Base-by-base conservation (phyloP, 2,329 filamentous ascomycete genomes). In the Epichloe glyceriae region DNA sequence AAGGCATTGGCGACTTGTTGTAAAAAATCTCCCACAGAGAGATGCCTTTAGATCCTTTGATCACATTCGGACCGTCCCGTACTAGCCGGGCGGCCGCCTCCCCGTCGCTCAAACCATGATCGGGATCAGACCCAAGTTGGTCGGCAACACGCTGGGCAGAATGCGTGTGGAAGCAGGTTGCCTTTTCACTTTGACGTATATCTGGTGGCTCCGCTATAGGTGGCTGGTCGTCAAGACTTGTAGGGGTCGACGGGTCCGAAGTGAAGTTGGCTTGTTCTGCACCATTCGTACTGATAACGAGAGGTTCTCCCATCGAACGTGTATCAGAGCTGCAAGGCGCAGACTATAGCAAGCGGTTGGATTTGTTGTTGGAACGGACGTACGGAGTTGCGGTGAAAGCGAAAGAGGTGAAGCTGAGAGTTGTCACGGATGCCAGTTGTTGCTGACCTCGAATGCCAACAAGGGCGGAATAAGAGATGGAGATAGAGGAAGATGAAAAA, bases 1-100 rank as follows among this genome's bases (percentile, higher is more conserved):
- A 88, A 72, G 70, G 83, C 85, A 70, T 88, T 88, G 57, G 83
- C 85, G 59, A 87, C 77, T 71, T 88, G 84, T 63, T 83, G 84
- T 69, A 88, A 67, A 88, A 76, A 70, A 88, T 85, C 70, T 84
- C 79, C 79, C 82, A 86, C 67, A 83, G 62, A 67, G 83, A 86
- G 70, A 84, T 69, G 67, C 82, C 80, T 69, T 83, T 80, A 72
- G 82, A 79, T 68, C 80, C 79, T 68, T 83, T 79, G 71, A 88
- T 78, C 64, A 76, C 76, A 71, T 88, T 88, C 59, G 78, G 75
- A 58, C 84, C 85, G 76, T 86, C 72, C 63, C 75, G 73, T 65
- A 69, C 68, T 61, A 87, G 74, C 64, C 83, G 83, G 70, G 73
- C 72, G 66, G 76, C 73, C 56, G 83, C 83, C 65, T 86, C 82